These are phyloP conservation scores for Xylaria arbuscula DNA, from an alignment of 2,329 filamentous ascomycete genomes.

Conservation along the genomic window DNA sequence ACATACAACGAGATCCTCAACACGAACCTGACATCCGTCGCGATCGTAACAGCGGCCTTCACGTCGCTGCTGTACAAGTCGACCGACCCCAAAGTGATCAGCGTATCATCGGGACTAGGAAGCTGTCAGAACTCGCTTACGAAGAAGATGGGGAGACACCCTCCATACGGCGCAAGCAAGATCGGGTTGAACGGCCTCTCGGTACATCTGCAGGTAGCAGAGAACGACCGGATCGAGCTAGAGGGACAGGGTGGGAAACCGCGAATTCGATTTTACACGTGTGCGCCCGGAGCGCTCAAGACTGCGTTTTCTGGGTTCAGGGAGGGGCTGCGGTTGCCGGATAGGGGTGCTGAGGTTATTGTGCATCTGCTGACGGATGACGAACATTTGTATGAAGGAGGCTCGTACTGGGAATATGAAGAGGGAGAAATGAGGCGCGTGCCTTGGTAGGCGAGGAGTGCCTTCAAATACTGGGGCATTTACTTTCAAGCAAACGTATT, in stretches of 20 bases:
- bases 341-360: conserved; percentile 20
- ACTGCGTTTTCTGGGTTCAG: conserved; percentile 17
- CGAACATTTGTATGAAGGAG: conserved; percentile 19
- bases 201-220: conserved; percentile 26
- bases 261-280: conserved; percentile 13
- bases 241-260: conserved; percentile 2
- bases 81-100: conserved; percentile 23
- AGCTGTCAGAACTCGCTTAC: conserved; percentile 23
- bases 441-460: conserved; percentile 17
- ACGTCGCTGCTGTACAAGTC: conserved; percentile 11
- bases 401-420: conserved; percentile 24
- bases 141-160: conserved; percentile 12
- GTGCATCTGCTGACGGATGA: conserved; percentile 18
- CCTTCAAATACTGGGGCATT: too few species aligned
- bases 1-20: conserved; percentile 15
- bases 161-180: conserved; percentile 24
- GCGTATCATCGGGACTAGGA: conserved; percentile 27
- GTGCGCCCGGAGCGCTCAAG: conserved; percentile 13
- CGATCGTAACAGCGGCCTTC: conserved; percentile 19
- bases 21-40: conserved; percentile 23
- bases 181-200: conserved; percentile 27
- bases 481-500: too few species aligned
- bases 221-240: conserved; percentile 22
- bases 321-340: neutral
- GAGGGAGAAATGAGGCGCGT: conserved; percentile 21